These are phyloP conservation scores for Cardiospermum halicacabum DNA, from an alignment of 345 rosid genomes.

Conservation along the genomic window DNA sequence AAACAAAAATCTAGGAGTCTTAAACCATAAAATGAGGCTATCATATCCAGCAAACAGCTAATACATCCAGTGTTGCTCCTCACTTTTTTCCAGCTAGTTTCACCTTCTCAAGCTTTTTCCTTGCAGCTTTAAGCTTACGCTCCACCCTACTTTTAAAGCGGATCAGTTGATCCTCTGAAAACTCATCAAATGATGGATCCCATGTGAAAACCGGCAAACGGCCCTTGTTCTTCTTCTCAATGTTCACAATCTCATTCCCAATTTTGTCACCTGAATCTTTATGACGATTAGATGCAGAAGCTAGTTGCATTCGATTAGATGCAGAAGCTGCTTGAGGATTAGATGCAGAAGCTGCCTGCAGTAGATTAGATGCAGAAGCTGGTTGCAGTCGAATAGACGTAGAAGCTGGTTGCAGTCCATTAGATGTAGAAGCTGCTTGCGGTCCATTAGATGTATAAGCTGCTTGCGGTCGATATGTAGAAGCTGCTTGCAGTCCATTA, in stretches of 20 bases:
- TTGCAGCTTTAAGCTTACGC: not conserved
- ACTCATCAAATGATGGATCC: slow-evolving; percentile 4
- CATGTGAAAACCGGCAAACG: not conserved
- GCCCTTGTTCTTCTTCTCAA: not conserved
- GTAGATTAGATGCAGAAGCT: not conserved
- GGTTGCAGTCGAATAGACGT: not conserved
- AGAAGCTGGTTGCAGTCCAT: not conserved
- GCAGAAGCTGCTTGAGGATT: not conserved
- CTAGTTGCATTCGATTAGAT: no score
- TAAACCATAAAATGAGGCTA: no score
- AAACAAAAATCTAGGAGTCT: no score
- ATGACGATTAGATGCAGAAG: no score
- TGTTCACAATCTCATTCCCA: not conserved
- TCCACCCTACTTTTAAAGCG: not conserved
- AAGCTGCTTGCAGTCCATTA: not conserved
- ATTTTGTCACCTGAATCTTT: not conserved
- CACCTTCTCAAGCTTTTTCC: not conserved
- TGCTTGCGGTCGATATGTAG: not conserved
- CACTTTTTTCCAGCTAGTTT: not conserved
- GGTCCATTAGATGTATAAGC: not conserved
- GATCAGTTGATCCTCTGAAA: slow-evolving; percentile 5
- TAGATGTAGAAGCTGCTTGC: not conserved
- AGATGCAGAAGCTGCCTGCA: not conserved
- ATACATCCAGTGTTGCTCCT: no score
- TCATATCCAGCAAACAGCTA: no score